Percentiles rank a stretch among this genome's conserved stretches.
phyloP scores from a whole-genome alignment of 2,329 filamentous ascomycete genomes.

The Aspergillus ochraceoroseus region DNA sequence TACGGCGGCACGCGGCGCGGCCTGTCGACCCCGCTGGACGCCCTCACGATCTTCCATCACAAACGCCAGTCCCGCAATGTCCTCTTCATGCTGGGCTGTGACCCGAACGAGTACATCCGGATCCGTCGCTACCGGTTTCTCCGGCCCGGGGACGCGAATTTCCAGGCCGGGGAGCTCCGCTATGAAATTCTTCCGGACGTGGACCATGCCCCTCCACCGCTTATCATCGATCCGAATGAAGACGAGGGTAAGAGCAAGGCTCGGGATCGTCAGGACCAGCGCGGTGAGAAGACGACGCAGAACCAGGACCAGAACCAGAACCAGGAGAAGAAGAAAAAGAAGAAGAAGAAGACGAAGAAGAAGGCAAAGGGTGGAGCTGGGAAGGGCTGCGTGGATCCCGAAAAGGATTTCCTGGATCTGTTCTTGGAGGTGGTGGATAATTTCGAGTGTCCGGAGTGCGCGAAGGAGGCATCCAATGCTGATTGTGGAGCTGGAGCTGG shows the following conservation, averaged over 20 bases:
- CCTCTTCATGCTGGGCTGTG: conserved; percentile 19
- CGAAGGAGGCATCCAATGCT: conserved; percentile 48
- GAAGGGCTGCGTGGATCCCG: conserved; percentile 10
- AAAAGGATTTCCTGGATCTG: conserved; percentile 13
- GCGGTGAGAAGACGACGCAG: no score
- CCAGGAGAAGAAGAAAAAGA: no score
- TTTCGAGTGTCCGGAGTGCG: not conserved
- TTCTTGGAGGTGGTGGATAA: not conserved
- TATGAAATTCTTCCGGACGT: not conserved
- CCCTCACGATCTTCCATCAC: conserved; percentile 1
- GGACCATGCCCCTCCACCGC: not conserved
- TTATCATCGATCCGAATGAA: not conserved
- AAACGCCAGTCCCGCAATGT: conserved; percentile 4
- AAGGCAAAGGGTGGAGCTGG: not conserved
- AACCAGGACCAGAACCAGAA: no score
- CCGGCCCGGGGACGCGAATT: not conserved
- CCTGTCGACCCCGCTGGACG: conserved; percentile 11
- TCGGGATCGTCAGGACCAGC: no score
- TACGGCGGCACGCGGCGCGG: conserved; percentile 19
- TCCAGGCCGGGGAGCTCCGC: not conserved
- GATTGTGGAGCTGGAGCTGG: conserved; percentile 37
- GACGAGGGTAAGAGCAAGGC: not conserved
- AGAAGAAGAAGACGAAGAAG: not conserved
- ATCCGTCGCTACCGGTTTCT: conserved; percentile 10
- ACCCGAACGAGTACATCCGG: conserved; percentile 15